phyloP scores from a whole-genome alignment of 2,329 filamentous ascomycete genomes.

The Colletotrichum tabaci region DNA sequence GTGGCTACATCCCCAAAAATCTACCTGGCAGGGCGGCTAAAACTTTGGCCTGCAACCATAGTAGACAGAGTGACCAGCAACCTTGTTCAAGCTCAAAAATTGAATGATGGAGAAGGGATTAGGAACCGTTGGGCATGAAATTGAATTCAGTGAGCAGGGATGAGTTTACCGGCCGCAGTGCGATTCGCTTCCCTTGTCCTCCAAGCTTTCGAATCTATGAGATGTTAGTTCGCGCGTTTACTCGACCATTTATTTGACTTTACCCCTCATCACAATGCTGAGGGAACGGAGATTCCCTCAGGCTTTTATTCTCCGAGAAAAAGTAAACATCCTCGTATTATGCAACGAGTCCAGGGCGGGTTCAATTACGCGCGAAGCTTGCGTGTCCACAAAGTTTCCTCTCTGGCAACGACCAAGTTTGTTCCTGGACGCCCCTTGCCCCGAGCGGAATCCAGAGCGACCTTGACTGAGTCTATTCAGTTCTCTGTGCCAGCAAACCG shows the following conservation, averaged over 20 bases:
- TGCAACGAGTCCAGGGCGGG: conserved; percentile 5
- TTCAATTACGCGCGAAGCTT: not conserved
- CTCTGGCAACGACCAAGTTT: not conserved
- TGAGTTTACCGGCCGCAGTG: not conserved
- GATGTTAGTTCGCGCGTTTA: too few relatives aligned
- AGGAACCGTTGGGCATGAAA: too few relatives aligned
- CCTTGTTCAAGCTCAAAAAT: too few relatives aligned
- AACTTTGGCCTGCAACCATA: too few relatives aligned
- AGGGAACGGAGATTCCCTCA: not conserved
- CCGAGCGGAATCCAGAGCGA: not conserved
- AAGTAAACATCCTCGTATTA: conserved; percentile 21
- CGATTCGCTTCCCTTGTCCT: not conserved
- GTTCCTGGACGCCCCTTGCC: conserved; percentile 6
- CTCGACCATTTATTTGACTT: not conserved
- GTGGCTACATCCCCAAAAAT: too few relatives aligned
- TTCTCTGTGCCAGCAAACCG: not conserved
- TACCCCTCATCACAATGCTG: too few relatives aligned
- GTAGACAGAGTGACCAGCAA: too few relatives aligned
- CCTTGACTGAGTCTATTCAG: not conserved
- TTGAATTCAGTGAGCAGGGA: too few relatives aligned
- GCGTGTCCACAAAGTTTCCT: conserved; percentile 4
- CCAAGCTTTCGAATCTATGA: not conserved
- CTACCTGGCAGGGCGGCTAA: too few relatives aligned
- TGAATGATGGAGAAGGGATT: too few relatives aligned
- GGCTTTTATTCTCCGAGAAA: not conserved